Evolutionary conservation across 176 grass and related monocot genomes (phyloP), one percentile per base, ranked within the genome.

Genomic region (Eleusine coracana): DNA sequence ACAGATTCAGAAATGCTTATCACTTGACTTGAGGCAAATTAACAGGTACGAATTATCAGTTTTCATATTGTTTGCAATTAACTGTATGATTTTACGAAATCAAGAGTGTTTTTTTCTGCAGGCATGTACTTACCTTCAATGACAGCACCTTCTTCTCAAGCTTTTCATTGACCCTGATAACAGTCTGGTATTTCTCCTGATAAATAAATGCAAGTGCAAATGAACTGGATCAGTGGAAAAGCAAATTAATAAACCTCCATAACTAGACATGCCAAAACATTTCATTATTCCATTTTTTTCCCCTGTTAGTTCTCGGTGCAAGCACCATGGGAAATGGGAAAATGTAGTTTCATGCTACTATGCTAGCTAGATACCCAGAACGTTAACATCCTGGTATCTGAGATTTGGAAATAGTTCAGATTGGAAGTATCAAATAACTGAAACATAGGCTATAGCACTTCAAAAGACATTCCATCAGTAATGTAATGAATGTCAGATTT

Each of bases 101-200:
- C n/a, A n/a, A 54, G 46, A 74, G 10, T 27, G 8, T 6, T 17
- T 66, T 6, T 17, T 66, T 10, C 1, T 66, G 37, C 15, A 44
- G 42, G 8, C 16, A 45, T 44, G 37, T 18, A 77, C 56, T 83
- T 83, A 86, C 83, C 88, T 90, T 90, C 50, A 90, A 67, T 44
- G 74, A 79, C 2, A 67, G 15, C 34, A 90, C 17, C 51, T 86
- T 79, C 60, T 74, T 74, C 79, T 90, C 83, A 13, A 86, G 74
- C 79, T 90, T 90, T 82, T 90, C 88, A 61, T 90, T 90, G 14
- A 50, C 68, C 60, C 66, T 82, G 25, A 90, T 31, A 76, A 74
- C 23, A 63, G 69, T 78, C 40, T 79, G 67, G 66, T 68, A 90
- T 68, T 86, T 90, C 60, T 90, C 83, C 88, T 90, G 74, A 83